Evolutionary conservation across 495 filamentous ascomycete genomes (phyloP).

Genomic region (Chaetomium cochliodes): DNA sequence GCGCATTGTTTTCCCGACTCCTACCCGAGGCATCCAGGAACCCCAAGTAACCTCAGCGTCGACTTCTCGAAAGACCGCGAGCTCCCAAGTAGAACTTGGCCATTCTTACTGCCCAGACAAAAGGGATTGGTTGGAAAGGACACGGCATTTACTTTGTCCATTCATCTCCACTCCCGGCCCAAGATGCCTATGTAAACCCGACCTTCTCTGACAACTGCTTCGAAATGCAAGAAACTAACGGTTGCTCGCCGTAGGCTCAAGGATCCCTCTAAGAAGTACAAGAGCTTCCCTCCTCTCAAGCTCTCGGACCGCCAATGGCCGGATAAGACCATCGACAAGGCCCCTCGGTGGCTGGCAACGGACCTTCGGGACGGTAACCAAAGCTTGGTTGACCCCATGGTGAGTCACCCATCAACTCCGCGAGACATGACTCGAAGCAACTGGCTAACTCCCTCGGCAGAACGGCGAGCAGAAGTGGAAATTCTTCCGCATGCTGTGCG

Average conservation of each 20-base stretch:
- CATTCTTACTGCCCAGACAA: not conserved
- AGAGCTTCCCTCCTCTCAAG: constrained; percentile 67
- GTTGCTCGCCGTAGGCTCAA: constrained; percentile 66
- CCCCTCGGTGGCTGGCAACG: constrained; percentile 82
- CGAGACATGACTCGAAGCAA: constrained; percentile 1
- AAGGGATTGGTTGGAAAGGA: constrained; percentile 4
- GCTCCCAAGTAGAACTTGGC: not conserved
- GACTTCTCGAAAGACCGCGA: not conserved
- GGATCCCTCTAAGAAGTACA: constrained; percentile 92
- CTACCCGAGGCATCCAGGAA: not conserved
- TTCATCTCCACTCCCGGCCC: not conserved
- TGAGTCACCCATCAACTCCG: constrained; percentile 38
- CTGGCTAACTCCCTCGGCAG: constrained; percentile 47
- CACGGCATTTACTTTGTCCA: not conserved
- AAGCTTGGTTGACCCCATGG: constrained; percentile 85
- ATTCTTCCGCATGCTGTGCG: constrained; percentile 92
- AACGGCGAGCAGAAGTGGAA: constrained; percentile 90
- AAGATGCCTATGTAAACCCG: constrained; percentile 43
- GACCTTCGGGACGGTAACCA: constrained; percentile 89
- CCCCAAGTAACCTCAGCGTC: not conserved
- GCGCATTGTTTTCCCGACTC: not conserved
- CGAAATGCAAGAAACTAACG: constrained; percentile 17
- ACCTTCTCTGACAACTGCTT: not conserved
- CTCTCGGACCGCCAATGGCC: constrained; percentile 93
- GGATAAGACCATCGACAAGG: constrained; percentile 69